Conservation (phyloP, 179 eudicot genomes). For the Heliamphora pulchella region DNA sequence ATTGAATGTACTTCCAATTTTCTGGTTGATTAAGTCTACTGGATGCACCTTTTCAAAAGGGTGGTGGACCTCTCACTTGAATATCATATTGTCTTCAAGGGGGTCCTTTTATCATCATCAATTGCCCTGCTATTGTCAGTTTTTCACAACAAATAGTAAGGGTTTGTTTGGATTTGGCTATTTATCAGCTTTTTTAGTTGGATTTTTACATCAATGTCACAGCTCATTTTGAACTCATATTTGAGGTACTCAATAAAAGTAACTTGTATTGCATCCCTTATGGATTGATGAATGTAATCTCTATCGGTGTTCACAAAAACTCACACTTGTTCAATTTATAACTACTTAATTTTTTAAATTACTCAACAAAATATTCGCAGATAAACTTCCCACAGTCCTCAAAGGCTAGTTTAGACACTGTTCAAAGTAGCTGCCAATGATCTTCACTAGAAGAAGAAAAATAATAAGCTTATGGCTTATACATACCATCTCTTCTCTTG, state of each 20-base stretch:
- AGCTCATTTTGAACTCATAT: background rate
- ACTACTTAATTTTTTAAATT: background rate
- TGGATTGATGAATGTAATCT: background rate
- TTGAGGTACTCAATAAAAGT: background rate
- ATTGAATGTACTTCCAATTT: background rate
- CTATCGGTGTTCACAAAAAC: background rate
- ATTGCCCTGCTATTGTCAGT: background rate
- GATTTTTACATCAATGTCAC: background rate
- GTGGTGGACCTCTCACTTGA: background rate
- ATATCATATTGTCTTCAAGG: background rate
- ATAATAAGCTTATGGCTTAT: too few relatives aligned
- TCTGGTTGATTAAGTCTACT: background rate
- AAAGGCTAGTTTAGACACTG: too few relatives aligned
- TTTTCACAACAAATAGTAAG: background rate
- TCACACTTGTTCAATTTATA: background rate
- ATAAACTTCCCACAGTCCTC: background rate
- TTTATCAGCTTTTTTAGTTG: background rate
- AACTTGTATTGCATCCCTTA: background rate
- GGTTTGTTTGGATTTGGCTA: too few relatives aligned
- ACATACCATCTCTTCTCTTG: too few relatives aligned
- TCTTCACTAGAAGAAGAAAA: too few relatives aligned
- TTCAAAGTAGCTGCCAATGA: too few relatives aligned
- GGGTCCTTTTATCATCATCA: background rate
- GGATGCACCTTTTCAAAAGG: background rate
- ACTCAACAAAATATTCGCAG: background rate